Evolutionary conservation across 345 rosid genomes (phyloP).

Genomic region (Hibiscus syriacus): DNA sequence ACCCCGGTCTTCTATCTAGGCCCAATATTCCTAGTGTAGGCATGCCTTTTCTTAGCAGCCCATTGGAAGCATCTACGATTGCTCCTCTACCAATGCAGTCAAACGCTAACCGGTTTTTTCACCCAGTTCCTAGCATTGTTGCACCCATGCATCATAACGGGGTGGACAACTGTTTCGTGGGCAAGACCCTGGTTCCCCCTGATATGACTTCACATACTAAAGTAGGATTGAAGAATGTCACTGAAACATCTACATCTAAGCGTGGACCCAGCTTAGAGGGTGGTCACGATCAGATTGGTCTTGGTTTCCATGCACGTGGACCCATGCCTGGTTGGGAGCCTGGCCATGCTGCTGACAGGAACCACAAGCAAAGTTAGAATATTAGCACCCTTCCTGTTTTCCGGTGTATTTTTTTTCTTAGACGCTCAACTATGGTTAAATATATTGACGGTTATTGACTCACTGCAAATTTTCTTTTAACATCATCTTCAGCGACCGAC

Average conservation of each 20-base stretch:
- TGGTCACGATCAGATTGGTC: conserved; percentile 10
- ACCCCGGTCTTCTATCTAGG: conserved; percentile 53
- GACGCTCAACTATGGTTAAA: neutral
- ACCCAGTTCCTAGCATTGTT: conserved; percentile 23
- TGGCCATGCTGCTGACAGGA: conserved; percentile 14
- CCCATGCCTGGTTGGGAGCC: conserved; percentile 23
- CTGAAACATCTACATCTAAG: conserved; percentile 15
- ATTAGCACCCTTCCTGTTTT: neutral
- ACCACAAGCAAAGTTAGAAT: conserved; percentile 18
- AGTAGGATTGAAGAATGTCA: conserved; percentile 13
- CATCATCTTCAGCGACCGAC: too few species aligned
- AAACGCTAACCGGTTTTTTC: conserved; percentile 34
- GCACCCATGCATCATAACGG: conserved; percentile 26
- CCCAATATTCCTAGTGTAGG: conserved; percentile 36
- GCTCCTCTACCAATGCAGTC: conserved; percentile 28
- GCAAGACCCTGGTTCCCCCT: conserved; percentile 17
- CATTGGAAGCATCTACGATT: conserved; percentile 21
- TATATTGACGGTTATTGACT: too few species aligned
- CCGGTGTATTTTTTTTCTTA: neutral
- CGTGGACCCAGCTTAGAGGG: conserved; percentile 8
- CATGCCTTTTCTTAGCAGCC: conserved; percentile 31
- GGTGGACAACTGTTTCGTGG: conserved; percentile 22
- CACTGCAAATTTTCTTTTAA: too few species aligned
- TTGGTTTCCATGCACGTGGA: conserved; percentile 5
- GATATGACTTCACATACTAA: conserved; percentile 13